Conservation (phyloP, 2,329 filamentous ascomycete species). For the Cadophora sp. region DNA sequence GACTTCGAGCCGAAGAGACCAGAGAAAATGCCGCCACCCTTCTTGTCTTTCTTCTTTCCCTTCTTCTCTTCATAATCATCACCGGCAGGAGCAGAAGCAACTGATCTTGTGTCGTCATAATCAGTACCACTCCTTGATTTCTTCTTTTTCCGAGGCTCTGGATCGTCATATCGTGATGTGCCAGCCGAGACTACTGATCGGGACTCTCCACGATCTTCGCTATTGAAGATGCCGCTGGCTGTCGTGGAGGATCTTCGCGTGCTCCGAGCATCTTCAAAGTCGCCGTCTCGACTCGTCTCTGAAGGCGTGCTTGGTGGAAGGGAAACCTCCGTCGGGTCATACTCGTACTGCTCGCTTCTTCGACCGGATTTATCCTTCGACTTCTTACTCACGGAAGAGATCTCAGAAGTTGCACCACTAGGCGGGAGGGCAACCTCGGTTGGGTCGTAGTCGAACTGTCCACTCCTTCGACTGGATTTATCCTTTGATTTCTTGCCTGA, state of each 20-base stretch:
- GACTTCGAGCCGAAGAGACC: slow-evolving; percentile 48
- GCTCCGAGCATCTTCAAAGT: slow-evolving; percentile 46
- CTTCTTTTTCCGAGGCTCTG: slow-evolving; percentile 42
- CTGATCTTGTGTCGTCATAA: slow-evolving; percentile 55
- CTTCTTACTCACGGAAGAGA: slow-evolving; percentile 19
- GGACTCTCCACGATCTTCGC: slow-evolving; percentile 51
- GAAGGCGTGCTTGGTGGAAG: slow-evolving; percentile 42
- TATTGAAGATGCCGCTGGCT: slow-evolving; percentile 51
- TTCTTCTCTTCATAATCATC: slow-evolving; percentile 45
- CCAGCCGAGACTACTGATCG: slow-evolving; percentile 57
- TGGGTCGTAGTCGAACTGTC: slow-evolving; percentile 33
- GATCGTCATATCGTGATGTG: slow-evolving; percentile 46
- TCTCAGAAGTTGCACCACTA: slow-evolving; percentile 19
- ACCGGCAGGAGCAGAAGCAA: slow-evolving; percentile 51
- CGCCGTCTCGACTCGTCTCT: slow-evolving; percentile 40
- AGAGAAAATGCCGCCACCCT: slow-evolving; percentile 54
- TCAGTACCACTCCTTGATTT: slow-evolving; percentile 52
- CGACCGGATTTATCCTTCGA: slow-evolving; percentile 39
- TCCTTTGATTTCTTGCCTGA: slow-evolving; percentile 39
- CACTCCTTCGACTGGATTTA: slow-evolving; percentile 37
- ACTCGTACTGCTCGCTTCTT: slow-evolving; percentile 37
- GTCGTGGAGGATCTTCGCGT: slow-evolving; percentile 47
- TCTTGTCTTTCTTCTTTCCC: slow-evolving; percentile 47
- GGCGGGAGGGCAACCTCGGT: slow-evolving; percentile 22
- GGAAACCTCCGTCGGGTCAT: slow-evolving; percentile 41